A percentile compares a stretch with the other conserved stretches of the same genome.
Evolutionary conservation across 345 rosid genomes (phyloP).

Genomic region (Populus ilicifolia): DNA sequence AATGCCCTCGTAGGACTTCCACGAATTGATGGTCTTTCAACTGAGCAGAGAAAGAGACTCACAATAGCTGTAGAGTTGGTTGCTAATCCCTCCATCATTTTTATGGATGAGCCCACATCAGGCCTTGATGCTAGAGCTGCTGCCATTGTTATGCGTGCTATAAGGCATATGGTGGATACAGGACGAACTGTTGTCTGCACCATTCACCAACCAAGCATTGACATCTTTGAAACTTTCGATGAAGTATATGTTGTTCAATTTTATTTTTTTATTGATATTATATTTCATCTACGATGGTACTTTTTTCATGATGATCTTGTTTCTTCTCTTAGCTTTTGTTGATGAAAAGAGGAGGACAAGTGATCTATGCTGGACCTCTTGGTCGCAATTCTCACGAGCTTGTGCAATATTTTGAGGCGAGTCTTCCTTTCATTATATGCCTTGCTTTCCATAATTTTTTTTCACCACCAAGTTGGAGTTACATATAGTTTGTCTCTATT

Average conservation of each 20-base stretch:
- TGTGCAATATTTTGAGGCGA: conserved; percentile 18
- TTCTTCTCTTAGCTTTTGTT: conserved; percentile 10
- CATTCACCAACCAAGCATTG: conserved; percentile 88
- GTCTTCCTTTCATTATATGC: neutral
- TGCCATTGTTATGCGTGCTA: conserved; percentile 78
- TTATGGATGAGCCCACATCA: conserved; percentile 87
- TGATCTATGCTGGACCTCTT: conserved; percentile 13
- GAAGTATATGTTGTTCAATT: conserved; percentile 39
- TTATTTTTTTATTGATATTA: neutral
- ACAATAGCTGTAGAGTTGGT: conserved; percentile 76
- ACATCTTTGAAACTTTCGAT: conserved; percentile 78
- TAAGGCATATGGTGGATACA: conserved; percentile 78
- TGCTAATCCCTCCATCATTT: conserved; percentile 73
- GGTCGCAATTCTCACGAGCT: conserved; percentile 11
- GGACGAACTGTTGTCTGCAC: conserved; percentile 88
- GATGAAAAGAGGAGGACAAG: conserved; percentile 24
- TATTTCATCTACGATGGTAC: no score
- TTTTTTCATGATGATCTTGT: neutral
- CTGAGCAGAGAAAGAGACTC: conserved; percentile 69
- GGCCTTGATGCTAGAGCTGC: conserved; percentile 89
- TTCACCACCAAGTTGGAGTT: no score
- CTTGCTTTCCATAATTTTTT: no score
- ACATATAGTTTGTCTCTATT: no score
- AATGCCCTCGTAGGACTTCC: conserved; percentile 47
- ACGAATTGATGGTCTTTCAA: conserved; percentile 59